Evolutionary conservation across 2,329 filamentous ascomycete genomes (phyloP).

Genomic region (Ophiostoma triangulosporum): DNA sequence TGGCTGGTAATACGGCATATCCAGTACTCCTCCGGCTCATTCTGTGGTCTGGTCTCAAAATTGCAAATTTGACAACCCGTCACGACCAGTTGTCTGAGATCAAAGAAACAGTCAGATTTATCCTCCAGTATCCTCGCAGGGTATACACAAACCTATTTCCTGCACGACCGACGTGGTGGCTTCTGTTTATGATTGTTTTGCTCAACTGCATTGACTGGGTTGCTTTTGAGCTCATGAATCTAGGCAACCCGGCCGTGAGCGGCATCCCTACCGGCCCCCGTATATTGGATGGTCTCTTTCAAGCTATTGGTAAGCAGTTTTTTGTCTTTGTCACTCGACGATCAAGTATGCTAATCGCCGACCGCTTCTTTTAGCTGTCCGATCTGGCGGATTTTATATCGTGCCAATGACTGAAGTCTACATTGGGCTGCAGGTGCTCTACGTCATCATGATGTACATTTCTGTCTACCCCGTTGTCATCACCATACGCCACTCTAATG

Average conservation of each 20-base stretch:
- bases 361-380: constrained; percentile 30
- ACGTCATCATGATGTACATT: constrained; percentile 54
- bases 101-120: constrained; percentile 39
- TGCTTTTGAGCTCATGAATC: constrained; percentile 51
- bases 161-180: constrained; percentile 49
- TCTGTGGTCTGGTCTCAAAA: constrained; percentile 37
- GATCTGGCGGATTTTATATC: constrained; percentile 53
- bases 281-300: constrained; percentile 51
- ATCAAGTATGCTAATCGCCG: no score
- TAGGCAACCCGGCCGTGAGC: constrained; percentile 43
- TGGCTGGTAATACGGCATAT: constrained; percentile 54
- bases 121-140: constrained; percentile 41
- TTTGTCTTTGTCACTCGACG: not conserved
- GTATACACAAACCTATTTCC: constrained; percentile 54
- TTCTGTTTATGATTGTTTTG: constrained; percentile 44
- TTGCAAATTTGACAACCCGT: constrained; percentile 26
- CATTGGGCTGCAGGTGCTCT: constrained; percentile 45
- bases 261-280: constrained; percentile 37
- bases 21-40: constrained; percentile 48
- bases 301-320: constrained; percentile 33
- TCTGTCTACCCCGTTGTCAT: constrained; percentile 50
- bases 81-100: constrained; percentile 24
- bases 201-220: constrained; percentile 53
- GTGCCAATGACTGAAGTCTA: constrained; percentile 43
- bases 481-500: constrained; percentile 54